Base-by-base conservation (phyloP, 2,329 filamentous ascomycete species). In the Monosporascus sp. region DNA sequence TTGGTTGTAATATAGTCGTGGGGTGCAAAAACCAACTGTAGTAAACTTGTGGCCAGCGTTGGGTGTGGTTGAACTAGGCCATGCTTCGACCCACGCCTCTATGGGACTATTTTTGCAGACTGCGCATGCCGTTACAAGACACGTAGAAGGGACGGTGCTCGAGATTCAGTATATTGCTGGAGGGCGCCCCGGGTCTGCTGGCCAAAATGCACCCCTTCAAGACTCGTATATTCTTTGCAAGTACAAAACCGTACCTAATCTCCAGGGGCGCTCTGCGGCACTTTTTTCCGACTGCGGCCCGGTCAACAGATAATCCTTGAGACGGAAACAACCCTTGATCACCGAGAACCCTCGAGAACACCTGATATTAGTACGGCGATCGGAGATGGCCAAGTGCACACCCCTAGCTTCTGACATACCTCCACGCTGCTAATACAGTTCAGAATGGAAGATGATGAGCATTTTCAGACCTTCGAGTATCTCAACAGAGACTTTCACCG, bases 401-500 rank as follows among this genome's bases (percentile, higher is more conserved):
- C 53, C 55, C 50, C 48, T 54, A 52, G 51, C 53, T 51, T 51
- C 20, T 53, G 50, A 46, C 49, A 28, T 41, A 41, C 20, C 43
- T 49, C 54, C 55, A 51, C 56, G 53, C 51, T 51, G 52, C 62
- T 65, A 55, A 66, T 59, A 52, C 41, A 31, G 37, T 51, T 50
- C 64, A 82, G 78, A 59, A 73, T 76, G 59, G 59, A 62, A 61
- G 60, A 66, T 50, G 65, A 59, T 71, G 88, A 66, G 60, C 84
- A 81, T 63, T 73, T 80, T 59, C 78, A 86, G 63, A 85, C 80
- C 5, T 70, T 87, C 54, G 73, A 75, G 17, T 73, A 85, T 59
- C 75, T 85, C 66, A 84, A 83, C 55, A 78, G 88, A 65, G 76
- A 79, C 47, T 91, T 84, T 66, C 87, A 91, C 60, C 78, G 78